Evolutionary conservation across 495 filamentous ascomycete species (phyloP).

Genomic region (Aspergillus taichungensis): DNA sequence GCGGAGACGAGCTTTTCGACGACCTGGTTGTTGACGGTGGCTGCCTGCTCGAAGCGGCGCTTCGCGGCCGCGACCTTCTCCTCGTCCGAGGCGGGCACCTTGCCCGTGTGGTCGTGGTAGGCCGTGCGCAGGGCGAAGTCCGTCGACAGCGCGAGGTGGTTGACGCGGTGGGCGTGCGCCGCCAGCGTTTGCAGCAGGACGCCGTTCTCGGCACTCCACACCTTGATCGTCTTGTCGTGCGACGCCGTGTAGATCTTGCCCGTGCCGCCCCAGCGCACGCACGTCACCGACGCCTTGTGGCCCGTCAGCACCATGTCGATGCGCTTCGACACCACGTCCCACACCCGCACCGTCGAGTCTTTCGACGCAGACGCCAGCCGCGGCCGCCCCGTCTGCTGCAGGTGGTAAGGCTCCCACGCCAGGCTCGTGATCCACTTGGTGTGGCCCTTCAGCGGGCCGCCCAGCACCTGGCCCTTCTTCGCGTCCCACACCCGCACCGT

Average conservation of each 20-base stretch:
- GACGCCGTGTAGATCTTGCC: slow-evolving; percentile 79
- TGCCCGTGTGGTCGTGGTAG: slow-evolving; percentile 76
- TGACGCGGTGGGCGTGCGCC: slow-evolving; percentile 89
- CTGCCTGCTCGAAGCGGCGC: slow-evolving; percentile 81
- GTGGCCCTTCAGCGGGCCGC: slow-evolving; percentile 77
- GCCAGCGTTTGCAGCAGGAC: slow-evolving; percentile 70
- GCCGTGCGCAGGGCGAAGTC: slow-evolving; percentile 84
- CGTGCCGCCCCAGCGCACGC: slow-evolving; percentile 89
- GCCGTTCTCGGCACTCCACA: slow-evolving; percentile 77
- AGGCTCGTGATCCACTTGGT: slow-evolving; percentile 82
- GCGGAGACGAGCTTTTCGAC: slow-evolving; percentile 84
- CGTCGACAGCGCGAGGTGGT: slow-evolving; percentile 89
- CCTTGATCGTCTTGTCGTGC: slow-evolving; percentile 89
- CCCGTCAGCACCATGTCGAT: slow-evolving; percentile 78
- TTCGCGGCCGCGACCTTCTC: slow-evolving; percentile 68
- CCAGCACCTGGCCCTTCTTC: slow-evolving; percentile 66
- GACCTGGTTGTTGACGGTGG: slow-evolving; percentile 66
- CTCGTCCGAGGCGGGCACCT: slow-evolving; percentile 57
- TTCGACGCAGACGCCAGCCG: slow-evolving; percentile 83
- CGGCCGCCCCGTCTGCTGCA: slow-evolving; percentile 63
- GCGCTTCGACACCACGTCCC: slow-evolving; percentile 69
- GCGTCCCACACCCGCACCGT: slow-evolving; percentile 86
- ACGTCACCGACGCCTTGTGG: slow-evolving; percentile 81
- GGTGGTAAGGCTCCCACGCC: slow-evolving; percentile 91
- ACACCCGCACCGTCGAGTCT: slow-evolving; percentile 82